Base-by-base conservation (phyloP, 2,329 filamentous ascomycete genomes). In the Aphanoascus verrucosus region DNA sequence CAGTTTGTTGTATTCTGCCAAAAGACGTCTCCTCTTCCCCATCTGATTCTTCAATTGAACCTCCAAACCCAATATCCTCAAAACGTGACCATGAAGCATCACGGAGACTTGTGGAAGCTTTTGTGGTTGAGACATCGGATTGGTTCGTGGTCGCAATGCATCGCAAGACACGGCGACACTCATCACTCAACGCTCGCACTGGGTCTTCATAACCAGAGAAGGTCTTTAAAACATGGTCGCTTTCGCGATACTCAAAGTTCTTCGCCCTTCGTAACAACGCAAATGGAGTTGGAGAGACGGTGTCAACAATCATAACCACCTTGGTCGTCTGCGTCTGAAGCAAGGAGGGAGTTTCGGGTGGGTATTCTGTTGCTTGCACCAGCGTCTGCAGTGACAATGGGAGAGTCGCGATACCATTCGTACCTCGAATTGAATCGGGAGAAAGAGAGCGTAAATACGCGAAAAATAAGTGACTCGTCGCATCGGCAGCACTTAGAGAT, bases 61-160 rank as follows among this genome's bases (percentile, higher is more conserved):
- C 87, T 3, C 85, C 82, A 64, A 97, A 98, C 0, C 93, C 93
- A 61, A 97, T 82, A 64, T 96, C 93, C 67, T 96, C 88, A 59
- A 98, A 98, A 49, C 89, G 82, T 14, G 93, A 97, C 93, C 93
- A 98, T 0, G 90, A 94, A 17, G 90, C 87, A 67, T 97, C 90
- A 35, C 81, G 80, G 53, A 88, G 71, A 56, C 84, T 82, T 3
- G 84, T 88, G 1, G 84, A 86, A 54, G 82, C 80, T 65, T 87
- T 83, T 14, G 80, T 75, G 64, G 77, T 84, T 3, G 84, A 85
- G 12, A 83, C 80, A 52, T 85, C 82, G 0, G 88, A 93, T 66
- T 95, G 87, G 61, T 97, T 97, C 44, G 86, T 83, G 0, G 86
- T 83, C 11, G 93, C 89, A 60, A 98, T 91, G 31, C 87, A 85